Base-by-base conservation (phyloP, 2,329 filamentous ascomycete genomes). In the Colletotrichum sp. region DNA sequence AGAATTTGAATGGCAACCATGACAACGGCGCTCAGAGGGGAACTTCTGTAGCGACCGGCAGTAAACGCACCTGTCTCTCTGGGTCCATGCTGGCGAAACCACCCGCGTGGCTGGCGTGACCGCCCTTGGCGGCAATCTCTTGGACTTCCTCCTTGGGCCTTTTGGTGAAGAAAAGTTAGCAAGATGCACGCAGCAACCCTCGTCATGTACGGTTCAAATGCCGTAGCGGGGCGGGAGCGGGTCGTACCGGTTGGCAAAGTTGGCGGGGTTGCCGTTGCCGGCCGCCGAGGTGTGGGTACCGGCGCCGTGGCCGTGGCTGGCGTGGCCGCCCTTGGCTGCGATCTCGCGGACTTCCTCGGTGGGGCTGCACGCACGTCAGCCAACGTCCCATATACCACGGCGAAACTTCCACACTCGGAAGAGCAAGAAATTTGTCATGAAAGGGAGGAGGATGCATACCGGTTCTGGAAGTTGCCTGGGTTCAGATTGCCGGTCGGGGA, bases 81-180 rank as follows among this genome's bases (percentile, higher is more conserved):
- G 86, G 70, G 34, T 87, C 85, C 85, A 87, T 87, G 75, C 77
- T 83, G 57, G 85, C 85, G 62, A 86, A 87, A 3, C 84, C 85
- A 3, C 84, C 82, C 9, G 69, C 69, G 78, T 86, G 84, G 74
- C 85, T 85, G 7, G 84, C 72, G 71, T 86, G 80, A 16, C 86
- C 86, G 25, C 86, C 86, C 80, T 87, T 87, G 68, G 82, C 82
- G 1, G 85, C 86, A 70, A 88, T 87, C 5, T 85, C 82, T 4
- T 82, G 79, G 19, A 88, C 86, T 78, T 89, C 87, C 13, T 88
- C 87, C 69, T 85, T 84, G 76, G 87, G 82, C 9, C 82, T 85
- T 13, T 19, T 22, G 1, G 4, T 22, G 4, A 13, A 11, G 7
- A 22, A 49, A 22, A 1, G 44, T 29, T 19, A 22, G n/a, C 36